A percentile compares a stretch with the other conserved stretches of the same genome.
Conservation (phyloP, 768 basidiomycete genomes). For the Tricholoma saponaceum region DNA sequence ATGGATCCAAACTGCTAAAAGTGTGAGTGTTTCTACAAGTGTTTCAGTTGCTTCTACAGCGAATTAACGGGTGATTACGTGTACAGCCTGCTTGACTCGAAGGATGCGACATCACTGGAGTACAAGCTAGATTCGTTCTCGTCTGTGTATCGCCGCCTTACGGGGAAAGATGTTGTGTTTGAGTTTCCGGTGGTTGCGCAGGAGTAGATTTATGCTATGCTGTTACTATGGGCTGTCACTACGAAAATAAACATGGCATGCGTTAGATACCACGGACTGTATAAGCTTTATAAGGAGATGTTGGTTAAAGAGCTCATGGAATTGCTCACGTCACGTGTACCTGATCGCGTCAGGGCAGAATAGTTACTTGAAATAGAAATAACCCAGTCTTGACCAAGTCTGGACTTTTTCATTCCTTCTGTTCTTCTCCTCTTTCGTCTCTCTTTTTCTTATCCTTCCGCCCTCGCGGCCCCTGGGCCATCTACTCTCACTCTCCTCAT, state of each 20-base stretch:
- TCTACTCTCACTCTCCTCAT: slow-evolving; percentile 14
- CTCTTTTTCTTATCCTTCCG: slow-evolving; percentile 31
- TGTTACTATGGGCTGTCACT: slow-evolving; percentile 23
- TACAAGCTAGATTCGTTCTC: slow-evolving; percentile 99
- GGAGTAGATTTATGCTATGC: slow-evolving; percentile 46
- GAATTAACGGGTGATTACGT: slow-evolving; percentile 8
- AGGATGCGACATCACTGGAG: slow-evolving; percentile 96
- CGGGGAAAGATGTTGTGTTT: slow-evolving; percentile 95
- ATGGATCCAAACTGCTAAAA: slow-evolving; percentile 94
- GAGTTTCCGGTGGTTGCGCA: slow-evolving; percentile 75
- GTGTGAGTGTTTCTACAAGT: slow-evolving; percentile 63
- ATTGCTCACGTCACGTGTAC: no score
- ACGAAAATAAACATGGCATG: slow-evolving; percentile 18
- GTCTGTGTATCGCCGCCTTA: slow-evolving; percentile 91
- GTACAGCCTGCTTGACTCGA: slow-evolving; percentile 90
- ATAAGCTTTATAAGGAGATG: slow-evolving; percentile 1
- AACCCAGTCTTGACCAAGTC: slow-evolving; percentile 23
- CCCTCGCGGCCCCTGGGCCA: slow-evolving; percentile 46
- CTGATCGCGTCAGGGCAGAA: slow-evolving; percentile 22
- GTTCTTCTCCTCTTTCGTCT: slow-evolving; percentile 22
- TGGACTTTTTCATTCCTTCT: slow-evolving; percentile 17
- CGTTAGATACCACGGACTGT: no score
- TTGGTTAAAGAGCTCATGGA: slow-evolving; percentile 24
- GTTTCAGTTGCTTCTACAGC: slow-evolving; percentile 5
- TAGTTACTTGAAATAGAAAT: slow-evolving; percentile 10